Conservation (phyloP, 495 filamentous ascomycete genomes). For the Aspergillus carlsbadensis region DNA sequence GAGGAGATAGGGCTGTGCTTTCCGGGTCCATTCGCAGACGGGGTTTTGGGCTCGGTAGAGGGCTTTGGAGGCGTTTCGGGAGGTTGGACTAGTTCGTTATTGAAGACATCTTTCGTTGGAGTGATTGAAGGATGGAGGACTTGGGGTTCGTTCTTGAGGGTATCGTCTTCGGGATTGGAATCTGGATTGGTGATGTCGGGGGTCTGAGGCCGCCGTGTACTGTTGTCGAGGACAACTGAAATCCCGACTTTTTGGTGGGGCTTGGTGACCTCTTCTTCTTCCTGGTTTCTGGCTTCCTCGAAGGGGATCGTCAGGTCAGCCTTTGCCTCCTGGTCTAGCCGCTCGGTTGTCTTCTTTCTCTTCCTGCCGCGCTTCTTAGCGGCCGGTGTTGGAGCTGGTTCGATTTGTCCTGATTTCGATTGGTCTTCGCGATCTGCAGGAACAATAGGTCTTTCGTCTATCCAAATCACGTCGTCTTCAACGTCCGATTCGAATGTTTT, state of each 20-base stretch:
- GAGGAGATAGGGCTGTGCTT: conserved; percentile 52
- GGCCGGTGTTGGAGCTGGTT: conserved; percentile 11
- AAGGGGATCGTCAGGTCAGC: not conserved
- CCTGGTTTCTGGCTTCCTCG: not conserved
- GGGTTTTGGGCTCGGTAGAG: conserved; percentile 10
- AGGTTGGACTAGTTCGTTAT: not conserved
- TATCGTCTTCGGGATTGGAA: not conserved
- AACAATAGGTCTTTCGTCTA: conserved; percentile 30
- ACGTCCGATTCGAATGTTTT: conserved; percentile 29
- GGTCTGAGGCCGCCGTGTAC: not conserved
- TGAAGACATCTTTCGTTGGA: conserved; percentile 6
- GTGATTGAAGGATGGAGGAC: not conserved
- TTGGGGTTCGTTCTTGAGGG: not conserved
- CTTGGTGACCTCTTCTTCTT: not conserved
- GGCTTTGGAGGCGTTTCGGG: conserved; percentile 24
- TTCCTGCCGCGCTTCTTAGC: conserved; percentile 50
- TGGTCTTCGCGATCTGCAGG: not conserved
- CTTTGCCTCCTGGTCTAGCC: conserved; percentile 9
- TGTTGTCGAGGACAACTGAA: conserved; percentile 4
- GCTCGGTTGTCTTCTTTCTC: conserved; percentile 36
- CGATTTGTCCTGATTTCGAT: not conserved
- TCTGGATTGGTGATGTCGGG: not conserved
- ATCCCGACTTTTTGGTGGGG: not conserved
- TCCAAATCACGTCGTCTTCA: conserved; percentile 39
- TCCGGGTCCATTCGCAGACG: conserved; percentile 25